These are phyloP conservation scores for Podosphaera fusca DNA, from an alignment of 2,329 filamentous ascomycete genomes.

Conservation along the genomic window DNA sequence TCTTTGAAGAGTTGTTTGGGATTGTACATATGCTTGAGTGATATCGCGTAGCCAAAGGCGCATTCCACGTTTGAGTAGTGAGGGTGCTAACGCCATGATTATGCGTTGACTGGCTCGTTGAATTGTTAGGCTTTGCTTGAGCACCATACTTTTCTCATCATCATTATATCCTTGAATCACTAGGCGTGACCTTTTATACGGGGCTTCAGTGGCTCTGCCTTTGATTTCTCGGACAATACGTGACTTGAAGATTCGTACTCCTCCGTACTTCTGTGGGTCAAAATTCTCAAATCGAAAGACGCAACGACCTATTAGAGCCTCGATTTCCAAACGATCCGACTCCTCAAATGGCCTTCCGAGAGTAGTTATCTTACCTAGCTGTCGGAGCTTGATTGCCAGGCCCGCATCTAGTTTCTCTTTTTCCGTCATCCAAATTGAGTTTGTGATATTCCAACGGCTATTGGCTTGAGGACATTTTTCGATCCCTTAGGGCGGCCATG, in stretches of 20 bases:
- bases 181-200: background rate
- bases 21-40: background rate
- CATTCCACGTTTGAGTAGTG: background rate
- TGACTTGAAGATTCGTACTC: background rate
- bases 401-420: background rate
- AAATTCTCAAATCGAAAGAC: background rate
- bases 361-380: background rate
- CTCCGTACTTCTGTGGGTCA: background rate
- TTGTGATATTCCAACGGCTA: background rate
- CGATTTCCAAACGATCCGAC: background rate
- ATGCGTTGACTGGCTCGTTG: constrained; percentile 2
- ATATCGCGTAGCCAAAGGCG: background rate
- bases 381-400: background rate
- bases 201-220: background rate
- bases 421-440: background rate
- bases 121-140: constrained; percentile 4
- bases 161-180: no score
- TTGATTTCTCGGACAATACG: background rate
- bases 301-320: background rate
- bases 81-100: background rate
- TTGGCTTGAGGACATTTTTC: background rate
- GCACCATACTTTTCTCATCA: constrained; percentile 2
- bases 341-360: background rate
- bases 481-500: background rate
- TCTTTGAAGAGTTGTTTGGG: background rate